Evolutionary conservation across 2,329 filamentous ascomycete species (phyloP), one percentile per base, ranked within the genome.

Genomic region (Amphichorda felina): DNA sequence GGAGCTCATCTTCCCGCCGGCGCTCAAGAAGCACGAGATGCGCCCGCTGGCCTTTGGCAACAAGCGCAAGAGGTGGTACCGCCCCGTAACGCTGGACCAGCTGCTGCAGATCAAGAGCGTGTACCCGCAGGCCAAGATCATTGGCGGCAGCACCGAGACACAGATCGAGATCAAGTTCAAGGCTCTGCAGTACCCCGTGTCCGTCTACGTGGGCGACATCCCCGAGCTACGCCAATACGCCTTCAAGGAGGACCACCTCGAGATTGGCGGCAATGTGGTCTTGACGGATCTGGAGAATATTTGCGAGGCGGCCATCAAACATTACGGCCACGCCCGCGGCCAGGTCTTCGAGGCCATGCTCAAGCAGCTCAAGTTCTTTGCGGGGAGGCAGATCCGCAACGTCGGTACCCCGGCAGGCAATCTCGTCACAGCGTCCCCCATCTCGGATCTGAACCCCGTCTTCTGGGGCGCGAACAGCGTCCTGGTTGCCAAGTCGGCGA

Each of bases 121-220:
- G 0, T 80, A 86, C 45, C 89, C 89, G 0, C 76, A 79, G 18
- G 86, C 89, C 4, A 98, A 96, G 58, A 77, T 98, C 41, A 94
- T 98, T 41, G 89, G 87, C 34, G 91, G 91, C 41, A 94, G 87
- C 54, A 94, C 88, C 2, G 91, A 98, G 57, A 96, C 89, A 0
- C 91, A 96, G 58, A 96, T 98, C 41, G 91, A 98, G 60, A 83
- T 93, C 61, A 95, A 94, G 59, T 96, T 98, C 72, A 96, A 96
- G 63, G 86, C 81, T 1, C 75, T 94, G 66, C 74, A 87, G 47
- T 96, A 96, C 53, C 80, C 81, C 4, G 77, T 84, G 1, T 95
- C 88, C 0, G 83, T 98, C 0, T 96, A 82, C 45, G 83, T 96
- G 8, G 88, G 89, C 9, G 91, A 98, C 49, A 94, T 98, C 39